Evolutionary conservation across 164 flowering plant genomes (phyloP).

Genomic region (Saururus chinensis): DNA sequence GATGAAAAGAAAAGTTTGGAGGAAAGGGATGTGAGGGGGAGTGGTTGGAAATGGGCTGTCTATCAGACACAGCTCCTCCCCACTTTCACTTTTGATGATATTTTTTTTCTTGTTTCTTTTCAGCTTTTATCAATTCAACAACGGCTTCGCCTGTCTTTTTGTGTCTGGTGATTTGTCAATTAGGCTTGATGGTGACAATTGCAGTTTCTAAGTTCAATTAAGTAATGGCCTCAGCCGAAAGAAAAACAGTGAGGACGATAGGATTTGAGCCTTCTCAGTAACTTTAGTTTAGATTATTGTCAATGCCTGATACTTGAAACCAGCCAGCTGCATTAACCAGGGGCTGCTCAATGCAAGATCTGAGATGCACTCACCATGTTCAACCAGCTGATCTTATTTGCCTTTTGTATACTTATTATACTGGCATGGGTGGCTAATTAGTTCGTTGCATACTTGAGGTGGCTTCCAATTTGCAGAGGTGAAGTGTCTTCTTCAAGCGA

Average conservation of each 20-base stretch:
- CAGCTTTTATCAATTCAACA: conserved; percentile 3
- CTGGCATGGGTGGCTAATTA: too few species aligned
- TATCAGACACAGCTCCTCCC: neutral
- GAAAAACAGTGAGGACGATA: neutral
- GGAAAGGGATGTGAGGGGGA: conserved; percentile 5
- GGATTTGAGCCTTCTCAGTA: neutral
- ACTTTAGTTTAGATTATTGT: too few species aligned
- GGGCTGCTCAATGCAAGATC: too few species aligned
- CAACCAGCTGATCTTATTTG: too few species aligned
- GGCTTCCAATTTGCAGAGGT: too few species aligned
- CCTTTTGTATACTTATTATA: too few species aligned
- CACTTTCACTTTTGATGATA: neutral
- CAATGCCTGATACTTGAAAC: too few species aligned
- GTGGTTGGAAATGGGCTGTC: conserved; percentile 8
- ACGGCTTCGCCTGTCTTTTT: conserved; percentile 12
- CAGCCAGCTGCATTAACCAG: too few species aligned
- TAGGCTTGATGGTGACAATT: conserved; percentile 1
- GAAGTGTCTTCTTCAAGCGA: too few species aligned
- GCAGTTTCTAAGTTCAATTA: neutral
- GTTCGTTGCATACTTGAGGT: too few species aligned
- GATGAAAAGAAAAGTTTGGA: too few species aligned
- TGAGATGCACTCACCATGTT: too few species aligned
- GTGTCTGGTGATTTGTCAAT: conserved; percentile 10
- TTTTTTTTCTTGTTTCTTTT: neutral
- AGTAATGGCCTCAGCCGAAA: neutral